A percentile compares a stretch with the other conserved stretches of the same genome.
Evolutionary conservation across 1,139 yeast species (phyloP).

Genomic region (Sugiyamaella pinicola): DNA sequence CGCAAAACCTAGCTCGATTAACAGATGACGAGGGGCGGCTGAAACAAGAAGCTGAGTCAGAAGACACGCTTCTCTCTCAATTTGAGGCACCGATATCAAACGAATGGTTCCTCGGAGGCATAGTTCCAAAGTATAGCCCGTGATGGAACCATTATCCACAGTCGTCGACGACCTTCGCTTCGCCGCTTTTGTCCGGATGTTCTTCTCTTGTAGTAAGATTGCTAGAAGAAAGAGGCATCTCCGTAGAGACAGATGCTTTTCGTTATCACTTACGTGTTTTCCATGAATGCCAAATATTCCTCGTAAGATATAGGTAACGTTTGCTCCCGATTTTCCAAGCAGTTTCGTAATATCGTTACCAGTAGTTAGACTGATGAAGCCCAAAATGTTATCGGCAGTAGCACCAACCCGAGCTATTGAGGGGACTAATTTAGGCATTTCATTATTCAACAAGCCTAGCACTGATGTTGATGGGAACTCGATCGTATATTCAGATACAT

Average conservation of each 20-base stretch:
- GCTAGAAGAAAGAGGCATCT: constrained; percentile 20
- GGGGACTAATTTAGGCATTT: neutral
- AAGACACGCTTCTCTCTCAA: constrained; percentile 16
- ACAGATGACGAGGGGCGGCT: constrained; percentile 11
- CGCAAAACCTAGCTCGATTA: constrained; percentile 15
- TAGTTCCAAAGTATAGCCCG: constrained; percentile 25
- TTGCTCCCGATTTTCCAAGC: constrained; percentile 5
- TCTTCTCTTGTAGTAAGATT: neutral
- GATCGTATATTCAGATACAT: constrained; percentile 1
- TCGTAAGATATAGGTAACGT: neutral
- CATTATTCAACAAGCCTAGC: neutral
- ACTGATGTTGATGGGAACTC: constrained; percentile 10
- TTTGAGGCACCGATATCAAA: constrained; percentile 11
- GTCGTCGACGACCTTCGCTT: constrained; percentile 2
- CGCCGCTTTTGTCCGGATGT: neutral
- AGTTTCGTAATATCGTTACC: constrained; percentile 4
- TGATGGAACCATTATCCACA: constrained; percentile 1
- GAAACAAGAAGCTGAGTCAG: constrained; percentile 18
- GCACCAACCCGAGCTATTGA: constrained; percentile 1
- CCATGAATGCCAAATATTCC: constrained; percentile 10
- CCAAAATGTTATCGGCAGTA: neutral
- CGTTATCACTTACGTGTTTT: constrained; percentile 8
- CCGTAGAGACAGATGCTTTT: constrained; percentile 19
- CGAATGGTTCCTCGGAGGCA: constrained; percentile 22
- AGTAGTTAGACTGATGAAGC: neutral